Percentiles rank a stretch among this genome's conserved stretches.
phyloP scores from a whole-genome alignment of 2,329 filamentous ascomycete genomes.

The Parascedosporium putredinis region DNA sequence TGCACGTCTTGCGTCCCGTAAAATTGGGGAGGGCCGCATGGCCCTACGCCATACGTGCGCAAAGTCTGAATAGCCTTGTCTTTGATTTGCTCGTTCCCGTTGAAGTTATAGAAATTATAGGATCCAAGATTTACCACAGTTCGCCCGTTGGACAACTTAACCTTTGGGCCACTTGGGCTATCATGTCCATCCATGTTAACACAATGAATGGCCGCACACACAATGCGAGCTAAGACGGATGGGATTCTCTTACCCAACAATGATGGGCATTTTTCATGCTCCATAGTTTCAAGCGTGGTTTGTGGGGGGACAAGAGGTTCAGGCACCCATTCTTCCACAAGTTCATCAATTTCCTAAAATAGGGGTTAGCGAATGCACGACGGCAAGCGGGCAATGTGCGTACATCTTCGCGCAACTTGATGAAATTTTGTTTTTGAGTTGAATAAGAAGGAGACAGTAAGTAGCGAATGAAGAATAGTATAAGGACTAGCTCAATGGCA shows the following conservation, averaged over 20 bases:
- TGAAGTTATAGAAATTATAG: constrained; percentile 97
- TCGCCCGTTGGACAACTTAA: constrained; percentile 77
- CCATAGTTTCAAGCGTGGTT: constrained; percentile 65
- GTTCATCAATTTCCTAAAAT: constrained; percentile 77
- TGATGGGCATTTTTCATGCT: constrained; percentile 78
- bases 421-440: constrained; percentile 79
- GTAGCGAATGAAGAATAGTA: constrained; percentile 93
- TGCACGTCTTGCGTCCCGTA: constrained; percentile 98
- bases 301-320: constrained; percentile 75
- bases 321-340: constrained; percentile 93
- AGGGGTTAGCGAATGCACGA: background rate
- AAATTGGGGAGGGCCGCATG: constrained; percentile 93
- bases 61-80: constrained; percentile 91
- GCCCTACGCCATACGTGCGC: constrained; percentile 90
- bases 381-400: constrained; percentile 6
- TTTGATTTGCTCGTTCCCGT: constrained; percentile 82
- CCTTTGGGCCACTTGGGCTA: constrained; percentile 81
- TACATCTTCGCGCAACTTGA: constrained; percentile 74
- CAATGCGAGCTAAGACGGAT: too few species aligned
- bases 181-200: constrained; percentile 2
- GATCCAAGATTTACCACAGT: constrained; percentile 90
- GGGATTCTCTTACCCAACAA: constrained; percentile 76
- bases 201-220: too few species aligned
- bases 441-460: constrained; percentile 86
- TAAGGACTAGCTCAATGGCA: constrained; percentile 83